Evolutionary conservation across 331 rosid genomes (phyloP).

Genomic region (Ulmus americana): DNA sequence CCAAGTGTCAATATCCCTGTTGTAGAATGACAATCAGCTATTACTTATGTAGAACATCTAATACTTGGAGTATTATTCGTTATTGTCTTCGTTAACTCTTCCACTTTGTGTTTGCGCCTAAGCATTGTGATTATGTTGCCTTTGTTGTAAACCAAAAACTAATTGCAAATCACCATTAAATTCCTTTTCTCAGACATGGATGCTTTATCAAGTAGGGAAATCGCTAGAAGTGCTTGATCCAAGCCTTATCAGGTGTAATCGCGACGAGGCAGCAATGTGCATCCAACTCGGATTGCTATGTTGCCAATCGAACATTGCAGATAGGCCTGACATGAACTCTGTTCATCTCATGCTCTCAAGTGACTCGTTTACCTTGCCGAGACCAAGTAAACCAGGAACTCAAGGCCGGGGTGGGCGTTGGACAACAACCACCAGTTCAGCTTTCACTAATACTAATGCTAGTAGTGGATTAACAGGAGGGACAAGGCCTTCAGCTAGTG

Average conservation of each 20-base stretch:
- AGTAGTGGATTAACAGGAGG: conserved; percentile 29
- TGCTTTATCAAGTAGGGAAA: conserved; percentile 55
- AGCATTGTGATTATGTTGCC: too few species aligned
- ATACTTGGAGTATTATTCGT: too few species aligned
- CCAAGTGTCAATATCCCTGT: too few species aligned
- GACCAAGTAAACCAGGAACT: conserved; percentile 69
- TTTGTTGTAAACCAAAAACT: too few species aligned
- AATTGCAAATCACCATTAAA: too few species aligned
- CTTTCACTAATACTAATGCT: conserved; percentile 48
- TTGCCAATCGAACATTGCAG: conserved; percentile 53
- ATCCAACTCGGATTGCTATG: conserved; percentile 78
- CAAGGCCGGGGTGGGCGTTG: conserved; percentile 66
- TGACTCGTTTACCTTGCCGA: conserved; percentile 67
- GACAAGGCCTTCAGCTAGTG: conserved; percentile 49
- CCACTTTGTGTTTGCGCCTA: too few species aligned
- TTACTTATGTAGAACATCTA: too few species aligned
- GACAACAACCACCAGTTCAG: conserved; percentile 44
- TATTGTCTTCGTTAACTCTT: too few species aligned
- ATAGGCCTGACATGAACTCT: conserved; percentile 83
- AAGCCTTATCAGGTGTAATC: conserved; percentile 40
- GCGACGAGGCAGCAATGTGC: conserved; percentile 83
- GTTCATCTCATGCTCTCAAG: conserved; percentile 78
- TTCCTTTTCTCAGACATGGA: conserved; percentile 60
- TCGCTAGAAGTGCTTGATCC: conserved; percentile 58
- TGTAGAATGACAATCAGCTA: too few species aligned